Base-by-base conservation (phyloP, 257 asterid genomes). In the Solanum commersonii region DNA sequence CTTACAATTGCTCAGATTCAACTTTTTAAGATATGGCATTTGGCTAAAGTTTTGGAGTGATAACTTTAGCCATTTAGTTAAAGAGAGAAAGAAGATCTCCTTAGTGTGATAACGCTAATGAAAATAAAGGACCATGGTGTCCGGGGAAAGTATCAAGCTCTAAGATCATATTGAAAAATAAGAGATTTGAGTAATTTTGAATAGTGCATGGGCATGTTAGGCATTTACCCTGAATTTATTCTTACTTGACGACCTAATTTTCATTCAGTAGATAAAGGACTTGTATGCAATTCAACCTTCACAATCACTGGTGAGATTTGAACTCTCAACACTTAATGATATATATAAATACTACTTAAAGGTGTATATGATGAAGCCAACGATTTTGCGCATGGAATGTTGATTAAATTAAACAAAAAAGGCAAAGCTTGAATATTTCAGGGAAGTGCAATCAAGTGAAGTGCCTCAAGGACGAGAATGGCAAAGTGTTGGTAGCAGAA, bases 1-100 rank as follows among this genome's bases (percentile, higher is more conserved):
- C 49, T 52, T 87, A 56, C 88, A 87, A 71, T 87, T 87, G 72
- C 88, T 87, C 20, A 87, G 33, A 37, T 87, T 29, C 52, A 87
- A 59, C 68, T 65, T 23, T 56, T 87, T 84, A 52, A 88, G 87
- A 52, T 88, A 49, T 22, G 87, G 85, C 85, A 83, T 84, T 11
- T 10, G 42, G n/a, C 44, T 46, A 38, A 88, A 83, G 78, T 88
- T 65, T 16, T 35, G 87, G 89, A 67, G 87, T 71, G 34, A 2
- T 68, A 74, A 11, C 22, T 49, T 49, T 49, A 49, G 60, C 23
- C 40, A 33, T 15, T 71, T 31, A 7, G 3, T 31, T 31, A 31
- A 71, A 16, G 40, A 31, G 78, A 31, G 78, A 71, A 71, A 71
- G 42, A 52, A 52, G 60, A 71, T 16, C 25, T 71, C 40, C 10